Evolutionary conservation across 805 yeast genomes (phyloP).

Genomic region (Lipomyces kockii): DNA sequence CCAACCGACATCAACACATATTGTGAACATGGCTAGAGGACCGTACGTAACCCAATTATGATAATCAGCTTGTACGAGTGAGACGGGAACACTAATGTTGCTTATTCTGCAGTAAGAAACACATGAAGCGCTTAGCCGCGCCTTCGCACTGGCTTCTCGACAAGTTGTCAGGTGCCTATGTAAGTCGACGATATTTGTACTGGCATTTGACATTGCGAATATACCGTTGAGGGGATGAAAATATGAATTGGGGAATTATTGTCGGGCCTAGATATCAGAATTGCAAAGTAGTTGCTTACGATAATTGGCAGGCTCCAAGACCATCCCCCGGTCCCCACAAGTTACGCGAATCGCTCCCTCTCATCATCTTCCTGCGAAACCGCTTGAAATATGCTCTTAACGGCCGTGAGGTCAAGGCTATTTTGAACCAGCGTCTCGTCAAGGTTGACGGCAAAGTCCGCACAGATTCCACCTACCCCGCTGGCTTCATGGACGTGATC

Average conservation of each 20-base stretch:
- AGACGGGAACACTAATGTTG: background rate
- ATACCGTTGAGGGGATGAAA: background rate
- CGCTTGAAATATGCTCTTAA: slow-evolving; percentile 98
- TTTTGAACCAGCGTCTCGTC: slow-evolving; percentile 97
- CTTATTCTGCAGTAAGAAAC: slow-evolving; percentile 66
- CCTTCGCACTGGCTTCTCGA: slow-evolving; percentile 99
- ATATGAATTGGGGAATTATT: background rate
- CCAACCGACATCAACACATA: background rate
- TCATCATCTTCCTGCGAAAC: slow-evolving; percentile 96
- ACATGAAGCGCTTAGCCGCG: slow-evolving; percentile 99
- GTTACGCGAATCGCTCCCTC: slow-evolving; percentile 96
- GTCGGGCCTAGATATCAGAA: background rate
- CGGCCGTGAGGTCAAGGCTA: slow-evolving; percentile 99
- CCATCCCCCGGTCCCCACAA: slow-evolving; percentile 99
- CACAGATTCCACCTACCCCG: slow-evolving; percentile 98
- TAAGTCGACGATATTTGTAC: slow-evolving; percentile 15
- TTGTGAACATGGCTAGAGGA: slow-evolving; percentile 36
- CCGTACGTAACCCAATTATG: slow-evolving; percentile 27
- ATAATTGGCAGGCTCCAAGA: slow-evolving; percentile 75
- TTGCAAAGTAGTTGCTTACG: background rate
- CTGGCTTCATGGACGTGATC: slow-evolving; percentile 99
- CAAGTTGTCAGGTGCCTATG: slow-evolving; percentile 97
- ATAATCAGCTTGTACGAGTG: background rate
- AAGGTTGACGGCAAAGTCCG: slow-evolving; percentile 99
- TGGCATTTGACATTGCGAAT: background rate